Base-by-base conservation (phyloP, 805 yeast species). In the Saccharomycopsis malanga region DNA sequence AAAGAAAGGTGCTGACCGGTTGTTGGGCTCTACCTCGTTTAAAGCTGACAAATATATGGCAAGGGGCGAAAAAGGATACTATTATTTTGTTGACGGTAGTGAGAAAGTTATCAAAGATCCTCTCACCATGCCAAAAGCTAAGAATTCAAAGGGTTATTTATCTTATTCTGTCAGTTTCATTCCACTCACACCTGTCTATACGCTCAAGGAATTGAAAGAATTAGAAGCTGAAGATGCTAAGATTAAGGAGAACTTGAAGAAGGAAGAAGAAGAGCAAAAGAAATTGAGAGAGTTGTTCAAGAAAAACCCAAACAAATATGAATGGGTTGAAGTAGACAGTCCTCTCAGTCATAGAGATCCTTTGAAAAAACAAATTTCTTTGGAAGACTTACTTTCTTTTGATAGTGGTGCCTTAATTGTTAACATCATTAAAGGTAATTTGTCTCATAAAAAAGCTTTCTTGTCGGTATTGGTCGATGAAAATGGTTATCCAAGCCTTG, bases 391-490 rank as follows among this genome's bases (percentile, higher is more conserved):
- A 25, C 53, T 79, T 30, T 59, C 71, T 27, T 69, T 74, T 61
- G 73, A 81, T 57, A 71, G 85, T 22, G 94, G 94, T 66, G 70
- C 73, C 35, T 58, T 83, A 42, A 71, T 75, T 27, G 71, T 82
- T 34, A 77, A 77, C 56, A 50, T 84, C 20, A 38, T 71, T 6
- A 59, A 63, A 7, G 89, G 85, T 46, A 58, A 57, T 9, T 67
- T 81, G 42, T 60, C 67, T 43, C 71, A 66, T 54, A 64, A 76
- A 1, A 78, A 74, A 42, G 60, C 72, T 3, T 76, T 61, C 54
- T 67, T 83, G 27, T 85, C 81, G 53, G 65, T 77, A 14, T 66
- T 81, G 45, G 70, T 83, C 52, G 94, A 85, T 62, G 89, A 84
- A 56, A 67, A 70, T 34, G 69, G 72, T 1, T 73, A 69, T 43